These are phyloP conservation scores for Pyrenula massariospora DNA, from an alignment of 495 filamentous ascomycete species.

Conservation along the genomic window DNA sequence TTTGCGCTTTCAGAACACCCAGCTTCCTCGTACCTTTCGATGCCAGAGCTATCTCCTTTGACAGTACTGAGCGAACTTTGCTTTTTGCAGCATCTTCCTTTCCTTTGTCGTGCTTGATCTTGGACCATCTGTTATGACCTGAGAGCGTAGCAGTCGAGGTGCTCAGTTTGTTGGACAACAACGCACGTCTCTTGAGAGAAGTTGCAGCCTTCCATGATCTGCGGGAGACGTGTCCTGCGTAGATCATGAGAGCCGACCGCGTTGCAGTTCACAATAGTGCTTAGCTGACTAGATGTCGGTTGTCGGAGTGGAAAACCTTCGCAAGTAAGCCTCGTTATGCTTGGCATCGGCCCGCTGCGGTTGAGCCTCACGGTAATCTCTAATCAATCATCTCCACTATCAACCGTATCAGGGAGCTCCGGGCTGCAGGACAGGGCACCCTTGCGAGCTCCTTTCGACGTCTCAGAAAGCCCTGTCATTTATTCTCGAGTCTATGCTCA, in stretches of 20 bases:
- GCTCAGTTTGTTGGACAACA: constrained; percentile 25
- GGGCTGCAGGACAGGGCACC: too few relatives aligned
- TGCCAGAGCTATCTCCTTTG: constrained; percentile 39
- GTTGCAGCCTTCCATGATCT: neutral
- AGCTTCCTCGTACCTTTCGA: constrained; percentile 34
- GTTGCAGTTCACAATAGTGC: too few relatives aligned
- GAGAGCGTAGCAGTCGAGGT: constrained; percentile 37
- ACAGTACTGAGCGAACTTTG: constrained; percentile 35
- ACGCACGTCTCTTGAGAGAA: neutral
- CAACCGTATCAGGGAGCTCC: neutral
- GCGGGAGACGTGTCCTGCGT: neutral
- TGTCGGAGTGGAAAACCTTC: too few relatives aligned
- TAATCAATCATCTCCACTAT: neutral
- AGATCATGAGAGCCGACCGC: neutral
- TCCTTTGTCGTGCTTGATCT: constrained; percentile 89
- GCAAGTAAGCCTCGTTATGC: too few relatives aligned
- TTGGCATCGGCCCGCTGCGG: neutral
- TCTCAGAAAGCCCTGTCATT: too few relatives aligned
- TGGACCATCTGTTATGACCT: constrained; percentile 88
- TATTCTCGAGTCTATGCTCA: too few relatives aligned
- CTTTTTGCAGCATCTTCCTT: constrained; percentile 53
- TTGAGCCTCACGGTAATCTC: neutral
- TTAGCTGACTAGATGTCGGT: too few relatives aligned
- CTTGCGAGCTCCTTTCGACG: too few relatives aligned
- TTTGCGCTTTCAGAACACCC: constrained; percentile 1